Evolutionary conservation across 2,329 filamentous ascomycete species (phyloP).

Genomic region (Diaporthe helianthi): DNA sequence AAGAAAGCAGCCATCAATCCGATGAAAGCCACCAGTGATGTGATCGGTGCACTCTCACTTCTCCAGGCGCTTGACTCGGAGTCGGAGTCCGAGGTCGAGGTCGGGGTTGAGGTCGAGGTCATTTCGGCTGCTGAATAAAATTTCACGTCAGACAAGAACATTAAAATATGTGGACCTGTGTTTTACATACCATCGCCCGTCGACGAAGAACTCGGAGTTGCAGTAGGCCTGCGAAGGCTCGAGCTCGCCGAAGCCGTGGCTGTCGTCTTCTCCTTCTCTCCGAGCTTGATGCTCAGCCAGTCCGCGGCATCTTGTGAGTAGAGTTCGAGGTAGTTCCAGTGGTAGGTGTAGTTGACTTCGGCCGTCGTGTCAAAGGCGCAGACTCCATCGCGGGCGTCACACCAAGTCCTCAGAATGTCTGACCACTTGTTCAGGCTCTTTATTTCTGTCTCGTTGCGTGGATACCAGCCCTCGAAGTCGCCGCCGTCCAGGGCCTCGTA

Average conservation of each 20-base stretch:
- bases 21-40: not conserved
- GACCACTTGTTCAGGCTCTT: slow-evolving; percentile 41
- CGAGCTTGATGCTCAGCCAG: slow-evolving; percentile 29
- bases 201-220: not conserved
- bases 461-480: slow-evolving; percentile 16
- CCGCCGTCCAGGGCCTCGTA: slow-evolving; percentile 18
- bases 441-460: slow-evolving; percentile 36
- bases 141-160: not conserved
- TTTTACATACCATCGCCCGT: not conserved
- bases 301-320: slow-evolving; percentile 39
- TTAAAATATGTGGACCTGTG: too few relatives aligned
- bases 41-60: not conserved
- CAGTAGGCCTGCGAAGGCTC: not conserved
- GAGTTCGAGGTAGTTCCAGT: slow-evolving; percentile 48
- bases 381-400: slow-evolving; percentile 47
- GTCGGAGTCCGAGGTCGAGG: not conserved
- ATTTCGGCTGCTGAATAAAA: not conserved
- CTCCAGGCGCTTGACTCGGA: slow-evolving; percentile 5
- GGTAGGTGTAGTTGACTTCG: slow-evolving; percentile 35
- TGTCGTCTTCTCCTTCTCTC: slow-evolving; percentile 19
- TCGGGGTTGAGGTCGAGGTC: not conserved
- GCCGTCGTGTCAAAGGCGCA: slow-evolving; percentile 46
- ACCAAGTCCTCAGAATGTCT: slow-evolving; percentile 44
- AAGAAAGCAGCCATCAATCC: slow-evolving; percentile 10
- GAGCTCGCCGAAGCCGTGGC: slow-evolving; percentile 8